phyloP scores from a whole-genome alignment of 768 basidiomycete species.

The Coprinellus aureogranulatus region DNA sequence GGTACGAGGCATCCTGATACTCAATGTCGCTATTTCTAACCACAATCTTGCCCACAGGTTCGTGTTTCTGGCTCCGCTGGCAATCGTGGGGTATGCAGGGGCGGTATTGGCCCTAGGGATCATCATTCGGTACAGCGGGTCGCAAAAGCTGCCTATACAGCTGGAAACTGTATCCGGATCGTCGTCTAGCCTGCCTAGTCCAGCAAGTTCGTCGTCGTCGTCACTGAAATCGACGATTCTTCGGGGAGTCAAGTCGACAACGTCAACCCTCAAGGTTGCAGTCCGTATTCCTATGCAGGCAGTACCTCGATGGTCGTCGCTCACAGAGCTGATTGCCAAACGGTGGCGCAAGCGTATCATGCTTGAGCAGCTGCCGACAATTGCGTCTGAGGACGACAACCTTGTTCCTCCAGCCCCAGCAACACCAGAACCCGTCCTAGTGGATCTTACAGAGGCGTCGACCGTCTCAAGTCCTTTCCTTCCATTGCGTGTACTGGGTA shows the following conservation, averaged over 20 bases:
- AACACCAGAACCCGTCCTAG: background rate
- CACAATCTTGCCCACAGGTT: background rate
- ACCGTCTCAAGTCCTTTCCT: background rate
- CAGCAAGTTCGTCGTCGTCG: background rate
- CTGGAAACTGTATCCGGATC: background rate
- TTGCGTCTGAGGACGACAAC: background rate
- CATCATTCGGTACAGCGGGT: background rate
- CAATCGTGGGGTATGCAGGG: conserved; percentile 5
- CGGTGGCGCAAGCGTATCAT: background rate
- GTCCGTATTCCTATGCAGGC: background rate
- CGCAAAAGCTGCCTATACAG: no score
- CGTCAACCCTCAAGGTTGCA: background rate
- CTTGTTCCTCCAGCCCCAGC: background rate
- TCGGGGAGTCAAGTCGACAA: background rate
- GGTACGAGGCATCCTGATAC: conserved; percentile 1
- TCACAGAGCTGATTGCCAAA: background rate
- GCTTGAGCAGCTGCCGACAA: conserved; percentile 2
- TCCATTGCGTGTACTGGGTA: background rate
- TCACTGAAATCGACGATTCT: background rate
- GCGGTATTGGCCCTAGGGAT: background rate
- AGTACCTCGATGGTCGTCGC: background rate
- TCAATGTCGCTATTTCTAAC: background rate
- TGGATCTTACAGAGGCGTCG: conserved; percentile 3
- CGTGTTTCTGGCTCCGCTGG: conserved; percentile 7
- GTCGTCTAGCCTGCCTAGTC: background rate